Conservation (phyloP, 164 flowering plant genomes). For the Liriodendron chinense region DNA sequence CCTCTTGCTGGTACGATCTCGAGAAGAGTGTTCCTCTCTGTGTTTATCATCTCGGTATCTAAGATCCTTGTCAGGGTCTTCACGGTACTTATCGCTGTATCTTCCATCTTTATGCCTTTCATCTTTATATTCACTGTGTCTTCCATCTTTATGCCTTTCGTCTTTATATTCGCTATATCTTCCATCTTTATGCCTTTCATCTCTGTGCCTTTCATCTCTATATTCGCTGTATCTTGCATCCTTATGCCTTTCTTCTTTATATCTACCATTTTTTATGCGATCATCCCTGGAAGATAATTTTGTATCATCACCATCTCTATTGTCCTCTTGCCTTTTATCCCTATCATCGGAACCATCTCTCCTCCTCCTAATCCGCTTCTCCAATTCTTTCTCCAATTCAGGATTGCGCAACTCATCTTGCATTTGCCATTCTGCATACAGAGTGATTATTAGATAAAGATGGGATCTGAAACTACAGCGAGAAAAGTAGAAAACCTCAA, state of each 20-base stretch:
- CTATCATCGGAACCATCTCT: slow-evolving; percentile 39
- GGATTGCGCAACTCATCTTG: slow-evolving; percentile 42
- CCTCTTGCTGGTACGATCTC: slow-evolving; percentile 37
- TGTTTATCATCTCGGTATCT: slow-evolving; percentile 36
- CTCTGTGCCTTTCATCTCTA: slow-evolving; percentile 33
- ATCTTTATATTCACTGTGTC: slow-evolving; percentile 19
- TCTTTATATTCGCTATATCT: slow-evolving; percentile 19
- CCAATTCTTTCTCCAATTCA: slow-evolving; percentile 58
- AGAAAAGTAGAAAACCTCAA: not conserved
- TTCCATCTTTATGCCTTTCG: slow-evolving; percentile 26
- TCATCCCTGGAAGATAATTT: slow-evolving; percentile 40
- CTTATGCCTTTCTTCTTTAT: slow-evolving; percentile 32
- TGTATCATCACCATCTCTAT: slow-evolving; percentile 38
- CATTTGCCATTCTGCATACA: slow-evolving; percentile 28
- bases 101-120: slow-evolving; percentile 36
- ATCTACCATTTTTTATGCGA: slow-evolving; percentile 20
- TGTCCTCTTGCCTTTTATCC: slow-evolving; percentile 44
- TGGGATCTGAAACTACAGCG: not conserved
- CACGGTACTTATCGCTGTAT: slow-evolving; percentile 25
- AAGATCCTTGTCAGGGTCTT: slow-evolving; percentile 28
- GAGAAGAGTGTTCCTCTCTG: slow-evolving; percentile 32
- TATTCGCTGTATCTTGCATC: slow-evolving; percentile 35
- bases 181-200: slow-evolving; percentile 31
- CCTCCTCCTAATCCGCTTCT: slow-evolving; percentile 44
- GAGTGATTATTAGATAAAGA: not conserved